Evolutionary conservation across 2,329 filamentous ascomycete genomes (phyloP), one percentile per base, ranked within the genome.

Genomic region (Aureobasidium sp.): DNA sequence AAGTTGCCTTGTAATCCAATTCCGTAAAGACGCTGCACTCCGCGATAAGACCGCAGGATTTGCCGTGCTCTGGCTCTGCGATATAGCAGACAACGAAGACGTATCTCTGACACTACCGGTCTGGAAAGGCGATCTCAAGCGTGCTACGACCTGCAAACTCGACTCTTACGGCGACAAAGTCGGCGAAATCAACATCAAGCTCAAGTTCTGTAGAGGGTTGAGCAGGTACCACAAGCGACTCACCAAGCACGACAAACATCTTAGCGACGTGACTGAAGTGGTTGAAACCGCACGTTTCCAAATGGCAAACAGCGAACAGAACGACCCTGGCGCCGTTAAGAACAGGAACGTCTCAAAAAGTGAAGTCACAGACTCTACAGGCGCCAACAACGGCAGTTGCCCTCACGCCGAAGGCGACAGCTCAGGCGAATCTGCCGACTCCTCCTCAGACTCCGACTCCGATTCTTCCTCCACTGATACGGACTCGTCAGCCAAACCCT

Each of bases 21-120:
- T 85, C 59, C 75, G 82, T 37, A 74, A 79, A 54, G 79, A 79
- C 52, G 71, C 71, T 6, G 51, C 78, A 45, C 61, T 79, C 30
- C 64, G 70, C 1, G 79, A 84, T 47, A 77, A 75, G 53, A 80
- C 79, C 0, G 70, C 75, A 2, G 84, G 81, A 0, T 85, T 86
- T 60, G 76, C 77, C 6, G 74, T 86, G 2, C 68, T 86, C 2
- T 88, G 85, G 85, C 72, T 88, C 16, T 79, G 81, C 57, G 80
- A 87, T n/a, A 71, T 89, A 0, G 70, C 75, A 0, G 85, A 89
- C 54, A 85, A 87, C 55, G 79, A 86, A 60, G 76, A 83, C 49
- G 70, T 74, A 38, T 79, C 76, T 0, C 60, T 85, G 7, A 74
- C 73, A 4, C 63, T 89, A 3, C 69, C 79, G 4, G 76, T 89